Evolutionary conservation across 2,329 filamentous ascomycete genomes (phyloP).

Genomic region (Orbilia ellipsospora): DNA sequence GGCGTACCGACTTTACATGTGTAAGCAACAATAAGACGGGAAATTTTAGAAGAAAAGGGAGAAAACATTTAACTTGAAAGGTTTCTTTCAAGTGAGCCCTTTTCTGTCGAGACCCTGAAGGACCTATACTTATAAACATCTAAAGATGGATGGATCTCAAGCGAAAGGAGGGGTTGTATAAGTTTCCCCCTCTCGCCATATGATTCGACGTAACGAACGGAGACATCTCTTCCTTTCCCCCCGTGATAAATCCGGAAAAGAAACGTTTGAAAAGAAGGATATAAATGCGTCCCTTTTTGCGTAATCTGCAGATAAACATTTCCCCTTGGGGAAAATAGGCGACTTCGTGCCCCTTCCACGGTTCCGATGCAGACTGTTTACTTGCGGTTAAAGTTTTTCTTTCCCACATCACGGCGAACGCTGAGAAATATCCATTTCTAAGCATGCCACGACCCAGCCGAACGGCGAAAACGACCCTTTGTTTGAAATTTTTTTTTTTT

Average conservation of each 20-base stretch:
- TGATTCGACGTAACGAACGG: too few relatives aligned
- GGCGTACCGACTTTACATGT: constrained; percentile 6
- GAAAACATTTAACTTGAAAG: neutral
- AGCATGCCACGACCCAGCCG: neutral
- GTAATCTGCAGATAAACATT: constrained; percentile 39
- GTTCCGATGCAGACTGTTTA: neutral
- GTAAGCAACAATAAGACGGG: too few relatives aligned
- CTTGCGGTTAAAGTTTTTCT: constrained; percentile 31
- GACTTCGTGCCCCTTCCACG: constrained; percentile 20
- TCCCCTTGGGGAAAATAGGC: constrained; percentile 47
- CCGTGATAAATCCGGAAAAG: too few relatives aligned
- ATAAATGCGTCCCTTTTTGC: constrained; percentile 20
- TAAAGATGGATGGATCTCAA: neutral
- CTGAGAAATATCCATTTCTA: neutral
- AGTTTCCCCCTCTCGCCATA: neutral
- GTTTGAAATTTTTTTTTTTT: too few relatives aligned
- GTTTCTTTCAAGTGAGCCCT: neutral
- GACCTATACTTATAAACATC: too few relatives aligned
- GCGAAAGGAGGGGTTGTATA: constrained; percentile 25
- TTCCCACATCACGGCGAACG: constrained; percentile 12
- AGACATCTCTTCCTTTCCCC: too few relatives aligned
- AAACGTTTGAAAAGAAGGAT: neutral
- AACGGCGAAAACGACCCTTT: neutral
- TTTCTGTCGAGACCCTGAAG: too few relatives aligned
- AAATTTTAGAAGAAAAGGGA: neutral